These are phyloP conservation scores for Lecanicillium sp. DNA, from an alignment of 2,329 filamentous ascomycete species.

Conservation along the genomic window DNA sequence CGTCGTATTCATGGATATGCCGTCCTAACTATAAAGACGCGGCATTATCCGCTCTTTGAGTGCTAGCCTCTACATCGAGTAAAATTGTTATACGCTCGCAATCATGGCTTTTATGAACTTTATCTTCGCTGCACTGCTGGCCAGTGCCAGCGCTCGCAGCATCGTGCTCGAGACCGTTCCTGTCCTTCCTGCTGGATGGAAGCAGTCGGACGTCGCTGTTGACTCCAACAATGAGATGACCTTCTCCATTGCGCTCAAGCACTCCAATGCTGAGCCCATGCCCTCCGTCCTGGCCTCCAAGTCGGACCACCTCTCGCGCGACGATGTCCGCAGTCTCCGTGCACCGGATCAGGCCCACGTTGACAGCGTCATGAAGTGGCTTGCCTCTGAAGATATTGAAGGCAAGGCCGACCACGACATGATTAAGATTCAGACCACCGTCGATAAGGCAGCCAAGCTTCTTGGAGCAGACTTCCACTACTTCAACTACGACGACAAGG, in stretches of 20 bases:
- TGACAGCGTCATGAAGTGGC: conserved; percentile 24
- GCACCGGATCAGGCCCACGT: conserved; percentile 5
- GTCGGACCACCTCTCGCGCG: conserved; percentile 1
- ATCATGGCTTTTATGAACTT: conserved; percentile 4
- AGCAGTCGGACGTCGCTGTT: conserved; percentile 3
- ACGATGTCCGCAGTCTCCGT: conserved; percentile 4
- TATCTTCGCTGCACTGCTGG: conserved; percentile 2
- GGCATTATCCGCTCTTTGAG: neutral
- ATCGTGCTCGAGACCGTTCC: conserved; percentile 7
- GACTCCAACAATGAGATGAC: neutral
- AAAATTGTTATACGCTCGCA: neutral
- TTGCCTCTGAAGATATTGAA: conserved; percentile 20
- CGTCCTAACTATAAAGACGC: too few species aligned
- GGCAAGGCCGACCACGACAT: conserved; percentile 19
- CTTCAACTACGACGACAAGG: conserved; percentile 22
- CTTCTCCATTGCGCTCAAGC: conserved; percentile 6
- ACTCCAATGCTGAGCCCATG: conserved; percentile 1
- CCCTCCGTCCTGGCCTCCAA: neutral
- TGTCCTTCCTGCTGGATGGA: conserved; percentile 5
- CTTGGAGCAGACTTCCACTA: conserved; percentile 22
- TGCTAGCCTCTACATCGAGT: neutral
- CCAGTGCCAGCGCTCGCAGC: conserved; percentile 7
- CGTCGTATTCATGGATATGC: too few species aligned
- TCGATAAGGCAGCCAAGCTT: conserved; percentile 20
- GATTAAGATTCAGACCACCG: conserved; percentile 25